phyloP scores from a whole-genome alignment of 1,284 basidiomycete species.

The Ganoderma sp. region DNA sequence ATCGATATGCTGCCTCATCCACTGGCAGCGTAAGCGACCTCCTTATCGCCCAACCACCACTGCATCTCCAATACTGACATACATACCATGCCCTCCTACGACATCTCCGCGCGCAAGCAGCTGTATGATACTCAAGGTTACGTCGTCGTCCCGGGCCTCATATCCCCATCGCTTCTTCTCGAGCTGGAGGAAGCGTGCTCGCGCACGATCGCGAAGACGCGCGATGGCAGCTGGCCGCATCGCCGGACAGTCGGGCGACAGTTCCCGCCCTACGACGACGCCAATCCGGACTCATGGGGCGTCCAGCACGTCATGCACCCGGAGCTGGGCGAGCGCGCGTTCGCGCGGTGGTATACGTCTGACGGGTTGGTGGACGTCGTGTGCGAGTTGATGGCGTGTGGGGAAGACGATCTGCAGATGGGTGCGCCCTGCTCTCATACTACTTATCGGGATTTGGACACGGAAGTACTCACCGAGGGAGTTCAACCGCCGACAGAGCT shows the following conservation, averaged over 20 bases:
- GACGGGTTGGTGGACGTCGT: conserved; percentile 57
- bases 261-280: conserved; percentile 76
- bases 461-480: background rate
- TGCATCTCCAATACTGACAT: background rate
- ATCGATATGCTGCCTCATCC: background rate
- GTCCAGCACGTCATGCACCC: conserved; percentile 85
- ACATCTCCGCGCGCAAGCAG: conserved; percentile 29
- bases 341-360: conserved; percentile 74
- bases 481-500: conserved; percentile 54
- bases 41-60: conserved; percentile 17
- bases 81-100: background rate
- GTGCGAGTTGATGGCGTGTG: conserved; percentile 60
- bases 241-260: conserved; percentile 80
- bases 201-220: conserved; percentile 59
- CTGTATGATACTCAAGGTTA: conserved; percentile 73
- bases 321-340: conserved; percentile 62
- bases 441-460: background rate
- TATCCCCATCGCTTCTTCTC: conserved; percentile 50
- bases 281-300: conserved; percentile 74
- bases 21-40: too few relatives aligned
- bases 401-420: conserved; percentile 70
- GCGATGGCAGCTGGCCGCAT: conserved; percentile 69
- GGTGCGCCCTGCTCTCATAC: conserved; percentile 47
- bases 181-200: conserved; percentile 60
- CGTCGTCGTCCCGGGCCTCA: conserved; percentile 69